Conservation (phyloP, 2,329 filamentous ascomycete species). For the Trichophyton benhamiae region DNA sequence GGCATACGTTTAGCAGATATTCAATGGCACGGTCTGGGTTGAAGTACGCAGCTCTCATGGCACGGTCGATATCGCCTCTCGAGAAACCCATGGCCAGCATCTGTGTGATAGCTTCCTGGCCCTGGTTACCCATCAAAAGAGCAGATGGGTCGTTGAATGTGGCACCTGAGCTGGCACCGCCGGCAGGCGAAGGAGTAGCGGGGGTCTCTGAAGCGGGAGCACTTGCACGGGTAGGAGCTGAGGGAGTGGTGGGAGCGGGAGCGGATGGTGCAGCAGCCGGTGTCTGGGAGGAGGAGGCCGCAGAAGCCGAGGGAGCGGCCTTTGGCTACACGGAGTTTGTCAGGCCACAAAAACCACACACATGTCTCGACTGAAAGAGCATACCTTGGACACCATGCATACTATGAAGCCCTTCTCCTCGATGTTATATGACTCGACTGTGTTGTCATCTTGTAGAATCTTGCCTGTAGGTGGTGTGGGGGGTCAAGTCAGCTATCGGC, state of each 20-base stretch:
- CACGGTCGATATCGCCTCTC: conserved; percentile 73
- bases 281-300: conserved; percentile 23
- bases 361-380: background rate
- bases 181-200: conserved; percentile 14
- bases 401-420: conserved; percentile 99
- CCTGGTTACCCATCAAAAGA: conserved; percentile 74
- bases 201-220: conserved; percentile 9
- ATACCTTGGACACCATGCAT: conserved; percentile 94
- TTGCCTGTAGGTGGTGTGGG: conserved; percentile 53
- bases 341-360: background rate
- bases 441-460: conserved; percentile 95
- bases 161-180: conserved; percentile 18
- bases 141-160: conserved; percentile 60
- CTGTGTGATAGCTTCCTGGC: conserved; percentile 68
- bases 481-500: background rate
- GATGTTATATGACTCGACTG: conserved; percentile 92
- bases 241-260: conserved; percentile 9
- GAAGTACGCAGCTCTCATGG: conserved; percentile 91
- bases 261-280: conserved; percentile 20
- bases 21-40: conserved; percentile 96
- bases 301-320: conserved; percentile 38
- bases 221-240: conserved; percentile 13
- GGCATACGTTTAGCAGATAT: conserved; percentile 73
- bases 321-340: conserved; percentile 50
- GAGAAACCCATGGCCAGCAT: conserved; percentile 98